A percentile compares a stretch with the other conserved stretches of the same genome.
phyloP scores from a whole-genome alignment of 1,284 basidiomycete genomes.

The Apiotrichum gracile region DNA sequence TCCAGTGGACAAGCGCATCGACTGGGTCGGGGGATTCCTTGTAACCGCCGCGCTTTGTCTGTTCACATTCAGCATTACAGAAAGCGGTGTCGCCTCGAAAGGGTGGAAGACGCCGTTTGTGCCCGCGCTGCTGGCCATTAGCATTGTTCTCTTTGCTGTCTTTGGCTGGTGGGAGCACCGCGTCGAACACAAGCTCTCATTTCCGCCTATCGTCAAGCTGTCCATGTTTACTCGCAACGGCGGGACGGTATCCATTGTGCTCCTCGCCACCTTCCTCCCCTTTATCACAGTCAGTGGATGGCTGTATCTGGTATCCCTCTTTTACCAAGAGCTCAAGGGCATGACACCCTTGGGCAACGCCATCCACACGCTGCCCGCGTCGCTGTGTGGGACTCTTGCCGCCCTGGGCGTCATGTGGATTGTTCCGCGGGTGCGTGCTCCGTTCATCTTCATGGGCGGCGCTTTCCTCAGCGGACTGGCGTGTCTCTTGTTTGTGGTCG shows the following conservation, averaged over 20 bases:
- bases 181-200: constrained; percentile 19
- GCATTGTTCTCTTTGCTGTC: constrained; percentile 26
- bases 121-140: constrained; percentile 28
- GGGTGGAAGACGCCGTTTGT: constrained; percentile 32
- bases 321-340: constrained; percentile 23
- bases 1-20: constrained; percentile 19
- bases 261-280: constrained; percentile 23
- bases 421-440: constrained; percentile 25
- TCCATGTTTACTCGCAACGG: constrained; percentile 23
- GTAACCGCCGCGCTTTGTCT: constrained; percentile 29
- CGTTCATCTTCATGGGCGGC: constrained; percentile 25
- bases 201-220: constrained; percentile 28
- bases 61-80: constrained; percentile 29
- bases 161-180: constrained; percentile 34
- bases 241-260: constrained; percentile 21
- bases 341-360: constrained; percentile 20
- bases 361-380: constrained; percentile 19
- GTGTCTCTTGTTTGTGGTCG: constrained; percentile 29
- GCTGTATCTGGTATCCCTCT: constrained; percentile 25
- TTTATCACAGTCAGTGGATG: constrained; percentile 23
- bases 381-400: constrained; percentile 28
- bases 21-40: constrained; percentile 31
- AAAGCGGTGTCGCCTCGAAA: constrained; percentile 18
- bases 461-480: constrained; percentile 21
- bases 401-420: constrained; percentile 22